A percentile compares a stretch with the other conserved stretches of the same genome.
These are phyloP conservation scores for Tolypocladium sp. DNA, from an alignment of 2,329 filamentous ascomycete species.

Conservation along the genomic window DNA sequence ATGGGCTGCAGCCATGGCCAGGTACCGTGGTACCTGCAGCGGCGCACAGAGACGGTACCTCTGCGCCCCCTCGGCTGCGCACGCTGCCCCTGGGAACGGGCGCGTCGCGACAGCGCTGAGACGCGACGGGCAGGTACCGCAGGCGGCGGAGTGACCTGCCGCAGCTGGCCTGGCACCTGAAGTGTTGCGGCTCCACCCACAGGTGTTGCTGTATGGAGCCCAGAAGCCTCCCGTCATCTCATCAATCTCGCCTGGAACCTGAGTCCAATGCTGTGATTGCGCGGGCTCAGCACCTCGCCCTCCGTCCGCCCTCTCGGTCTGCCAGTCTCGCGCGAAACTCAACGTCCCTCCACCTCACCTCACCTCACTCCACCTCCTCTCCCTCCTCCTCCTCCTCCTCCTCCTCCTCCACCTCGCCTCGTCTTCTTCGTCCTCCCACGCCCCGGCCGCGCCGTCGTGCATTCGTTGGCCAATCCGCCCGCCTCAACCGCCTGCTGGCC, in stretches of 20 bases:
- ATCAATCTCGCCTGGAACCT: conserved; percentile 16
- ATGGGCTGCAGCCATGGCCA: background rate
- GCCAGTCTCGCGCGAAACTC: background rate
- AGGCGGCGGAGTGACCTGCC: background rate
- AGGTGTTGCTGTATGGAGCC: conserved; percentile 1
- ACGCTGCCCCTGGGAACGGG: background rate
- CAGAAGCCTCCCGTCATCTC: conserved; percentile 9
- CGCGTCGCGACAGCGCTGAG: background rate
- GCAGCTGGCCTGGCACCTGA: conserved; percentile 6
- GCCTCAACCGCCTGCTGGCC: background rate
- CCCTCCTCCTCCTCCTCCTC: background rate
- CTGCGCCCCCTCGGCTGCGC: background rate
- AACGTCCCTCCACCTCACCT: background rate
- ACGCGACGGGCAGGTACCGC: conserved; percentile 2
- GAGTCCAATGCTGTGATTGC: conserved; percentile 1
- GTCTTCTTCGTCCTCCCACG: background rate
- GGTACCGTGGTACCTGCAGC: background rate
- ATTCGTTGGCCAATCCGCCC: background rate
- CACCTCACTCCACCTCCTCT: background rate
- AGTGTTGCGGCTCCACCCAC: conserved; percentile 3
- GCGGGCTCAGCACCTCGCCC: background rate
- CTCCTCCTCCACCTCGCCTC: background rate
- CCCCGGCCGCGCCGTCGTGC: background rate
- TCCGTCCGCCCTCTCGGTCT: background rate
- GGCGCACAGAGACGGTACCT: background rate